Base-by-base conservation (phyloP, 768 basidiomycete species). In the Leccinum subgranulosum region DNA sequence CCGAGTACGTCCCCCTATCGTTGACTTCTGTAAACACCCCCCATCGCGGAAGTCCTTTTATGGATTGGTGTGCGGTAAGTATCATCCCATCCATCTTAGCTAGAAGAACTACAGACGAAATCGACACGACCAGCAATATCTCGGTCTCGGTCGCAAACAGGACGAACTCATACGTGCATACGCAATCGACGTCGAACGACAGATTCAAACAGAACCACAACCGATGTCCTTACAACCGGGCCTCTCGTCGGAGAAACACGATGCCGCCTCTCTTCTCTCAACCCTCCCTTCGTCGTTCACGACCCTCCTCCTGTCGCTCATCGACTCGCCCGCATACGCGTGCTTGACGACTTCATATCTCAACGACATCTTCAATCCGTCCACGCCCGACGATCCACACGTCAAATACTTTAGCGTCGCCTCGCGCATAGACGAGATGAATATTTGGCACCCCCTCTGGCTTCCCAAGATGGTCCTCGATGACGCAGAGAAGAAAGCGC, bases 271-370 rank as follows among this genome's bases (percentile, higher is more conserved):
- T 56, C 73, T 79, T 59, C 68, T 92, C 7, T 75, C 84, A 27
- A 82, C 83, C 3, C 81, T 93, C 25, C 91, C 90, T 0, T 87
- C 88, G 0, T 89, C 90, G 4, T 88, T 97, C 69, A 92, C 93
- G 3, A 89, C 90, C 2, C 84, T 94, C 61, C 78, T 99, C 31
- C 82, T 98, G 15, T 88, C 89, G 48, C 75, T 95, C 54, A 83
- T 98, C 62, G 97, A 99, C 77, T 94, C 94, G 0, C 97, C 97
- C 1, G 97, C 97, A 0, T 99, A 98, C 72, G 86, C 90, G 7
- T 96, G 97, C 68, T 81, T 99, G 51, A 96, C 93, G 6, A 88
- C 95, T 2, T 71, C 81, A 4, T 98, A 88, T 69, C 80, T 97
- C 39, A 86, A 84, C 58, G 76, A 84, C 39, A 76, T 84, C 0